phyloP scores from a whole-genome alignment of 1,284 basidiomycete genomes.

The Leccinum angustisporum region DNA sequence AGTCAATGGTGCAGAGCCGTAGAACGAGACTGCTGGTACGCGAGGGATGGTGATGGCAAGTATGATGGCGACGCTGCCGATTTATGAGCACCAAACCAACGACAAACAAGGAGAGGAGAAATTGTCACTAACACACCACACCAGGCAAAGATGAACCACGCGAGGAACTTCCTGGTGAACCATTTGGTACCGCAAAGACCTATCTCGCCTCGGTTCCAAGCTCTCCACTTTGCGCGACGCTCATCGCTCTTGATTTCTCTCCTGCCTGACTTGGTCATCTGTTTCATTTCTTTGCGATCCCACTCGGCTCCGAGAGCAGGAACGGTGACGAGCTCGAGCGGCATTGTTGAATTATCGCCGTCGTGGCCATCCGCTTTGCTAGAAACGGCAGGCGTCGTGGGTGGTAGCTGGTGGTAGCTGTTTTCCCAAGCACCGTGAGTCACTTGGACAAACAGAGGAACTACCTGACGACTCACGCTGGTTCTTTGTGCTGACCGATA shows the following conservation, averaged over 20 bases:
- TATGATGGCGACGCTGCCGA: slow-evolving; percentile 59
- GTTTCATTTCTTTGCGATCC: slow-evolving; percentile 71
- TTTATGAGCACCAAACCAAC: slow-evolving; percentile 10
- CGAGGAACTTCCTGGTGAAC: slow-evolving; percentile 69
- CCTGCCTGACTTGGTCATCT: slow-evolving; percentile 70
- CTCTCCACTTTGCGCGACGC: slow-evolving; percentile 57
- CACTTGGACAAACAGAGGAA: neutral
- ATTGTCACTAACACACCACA: slow-evolving; percentile 57
- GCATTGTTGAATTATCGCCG: slow-evolving; percentile 34
- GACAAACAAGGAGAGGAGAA: neutral
- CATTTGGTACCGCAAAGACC: slow-evolving; percentile 73
- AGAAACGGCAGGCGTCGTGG: slow-evolving; percentile 35
- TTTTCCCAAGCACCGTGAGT: slow-evolving; percentile 6
- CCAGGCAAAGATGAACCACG: slow-evolving; percentile 65
- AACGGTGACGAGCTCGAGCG: slow-evolving; percentile 83
- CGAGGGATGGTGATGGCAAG: slow-evolving; percentile 80
- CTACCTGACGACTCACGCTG: slow-evolving; percentile 35
- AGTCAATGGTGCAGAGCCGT: slow-evolving; percentile 54
- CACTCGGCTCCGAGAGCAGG: slow-evolving; percentile 87
- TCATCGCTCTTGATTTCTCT: slow-evolving; percentile 58
- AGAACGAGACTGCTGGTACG: slow-evolving; percentile 69
- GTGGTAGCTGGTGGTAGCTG: slow-evolving; percentile 58
- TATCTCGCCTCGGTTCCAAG: slow-evolving; percentile 71
- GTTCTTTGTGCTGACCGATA: slow-evolving; percentile 34
- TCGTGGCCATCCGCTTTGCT: slow-evolving; percentile 35